Evolutionary conservation across 768 basidiomycete genomes (phyloP), one percentile per base, ranked within the genome.

Genomic region (Mycena metata): DNA sequence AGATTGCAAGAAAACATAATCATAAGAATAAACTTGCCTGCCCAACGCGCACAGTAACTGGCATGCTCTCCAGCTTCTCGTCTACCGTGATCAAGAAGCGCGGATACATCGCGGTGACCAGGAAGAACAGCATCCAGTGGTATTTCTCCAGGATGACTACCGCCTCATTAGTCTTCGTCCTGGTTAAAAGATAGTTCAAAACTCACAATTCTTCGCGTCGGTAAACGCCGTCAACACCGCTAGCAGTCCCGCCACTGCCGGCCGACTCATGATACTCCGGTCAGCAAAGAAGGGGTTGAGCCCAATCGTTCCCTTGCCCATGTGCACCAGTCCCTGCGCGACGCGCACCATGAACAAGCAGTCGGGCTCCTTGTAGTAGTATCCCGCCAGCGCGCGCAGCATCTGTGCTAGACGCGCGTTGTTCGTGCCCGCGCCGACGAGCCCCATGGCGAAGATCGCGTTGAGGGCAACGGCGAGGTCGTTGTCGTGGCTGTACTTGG

Each of bases 111-210:
- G 96, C 94, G 2, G 96, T 92, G 8, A 91, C 91, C 33, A 99
- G 88, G 88, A 96, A 96, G 83, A 94, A 99, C 64, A 99, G 82
- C 96, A 98, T 98, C 98, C 98, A 99, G 81, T 99, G 98, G 72
- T 94, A 92, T 79, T 91, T 96, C 77, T 96, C 95, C 19, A 99
- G 88, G 2, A 99, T 84, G 77, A 99, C 96, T 98, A 67, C 19
- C 39, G 39, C 39, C 39, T 39, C 39, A 15, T 39, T 15, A 39
- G 39, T 39, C 15, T 15, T 15, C 10, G 39, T 39, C 39, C 39
- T 39, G 5, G 11, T 15, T 10, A 4, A 56, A 30, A 7, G 43
- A 16, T 33, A 30, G 60, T 12, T 24, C 30, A 19, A 11, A 43
- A 90, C 95, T 88, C 76, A 98, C 96, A 98, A 65, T 88, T 86